These are phyloP conservation scores for Exobasidium cylindrosporum DNA, from an alignment of 1,284 basidiomycete species.

Conservation along the genomic window DNA sequence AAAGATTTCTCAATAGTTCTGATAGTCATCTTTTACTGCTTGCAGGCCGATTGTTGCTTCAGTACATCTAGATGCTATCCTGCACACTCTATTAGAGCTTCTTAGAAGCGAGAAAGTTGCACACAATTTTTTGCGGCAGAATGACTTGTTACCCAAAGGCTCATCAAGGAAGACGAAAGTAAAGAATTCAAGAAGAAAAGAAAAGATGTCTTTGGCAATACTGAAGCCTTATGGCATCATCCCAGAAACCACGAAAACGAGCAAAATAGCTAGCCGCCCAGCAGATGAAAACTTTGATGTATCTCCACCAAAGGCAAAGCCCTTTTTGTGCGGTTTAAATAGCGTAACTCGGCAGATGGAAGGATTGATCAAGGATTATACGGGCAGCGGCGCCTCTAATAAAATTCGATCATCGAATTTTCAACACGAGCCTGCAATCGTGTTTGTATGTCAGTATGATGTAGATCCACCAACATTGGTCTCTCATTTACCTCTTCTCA, in stretches of 20 bases:
- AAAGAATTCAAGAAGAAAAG: neutral
- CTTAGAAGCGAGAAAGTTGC: neutral
- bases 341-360: conserved; percentile 2
- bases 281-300: neutral
- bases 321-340: conserved; percentile 4
- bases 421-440: neutral
- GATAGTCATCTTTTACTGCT: neutral
- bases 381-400: neutral
- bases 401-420: neutral
- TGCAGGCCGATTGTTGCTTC: neutral
- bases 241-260: neutral
- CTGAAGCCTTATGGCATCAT: neutral
- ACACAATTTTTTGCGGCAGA: neutral
- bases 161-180: neutral
- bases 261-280: neutral
- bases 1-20: neutral
- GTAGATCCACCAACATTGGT: neutral
- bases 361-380: neutral
- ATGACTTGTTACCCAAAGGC: neutral
- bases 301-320: neutral
- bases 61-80: neutral
- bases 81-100: neutral
- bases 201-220: neutral
- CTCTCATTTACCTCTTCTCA: conserved; percentile 9
- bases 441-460: conserved; percentile 9